Base-by-base conservation (phyloP, 768 basidiomycete genomes). In the Amanita brunnescens region DNA sequence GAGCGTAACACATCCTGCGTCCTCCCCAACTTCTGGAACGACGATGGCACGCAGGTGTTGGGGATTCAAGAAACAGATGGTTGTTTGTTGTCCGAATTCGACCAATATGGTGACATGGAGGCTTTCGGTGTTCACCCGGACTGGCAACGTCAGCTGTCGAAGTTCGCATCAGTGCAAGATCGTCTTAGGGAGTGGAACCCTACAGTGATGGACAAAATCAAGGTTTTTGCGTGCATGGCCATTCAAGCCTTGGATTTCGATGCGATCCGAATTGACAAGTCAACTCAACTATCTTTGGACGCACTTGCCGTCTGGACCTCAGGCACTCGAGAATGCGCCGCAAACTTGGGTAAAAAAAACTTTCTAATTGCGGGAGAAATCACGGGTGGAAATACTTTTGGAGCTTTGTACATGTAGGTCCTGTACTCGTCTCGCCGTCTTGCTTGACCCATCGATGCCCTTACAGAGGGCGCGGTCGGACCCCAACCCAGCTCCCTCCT, bases 71-170 rank as follows among this genome's bases (percentile, higher is more conserved):
- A 81, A 49, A 68, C 72, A 12, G 68, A 76, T 45, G 92, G 92
- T 16, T 96, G 93, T 65, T 71, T 83, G 56, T 63, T 68, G 12
- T 92, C 89, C 14, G 91, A 93, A 55, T 94, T 95, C 58, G 93
- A 96, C 67, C 92, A 95, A 54, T 96, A 87, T 58, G 93, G 93
- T 55, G 93, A 96, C 69, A 91, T 91, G 81, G 93, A 96, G 66
- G 93, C 93, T 56, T 95, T 95, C 63, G 93, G 93, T 84, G 92
- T 96, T 26, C 88, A 91, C 68, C 89, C 87, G 40, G 86, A 91
- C 69, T 92, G 83, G 87, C 80, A 95, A 62, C 92, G 93, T 76
- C 88, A 96, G 65, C 71, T 96, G 18, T 81, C 91, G 58, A 96
- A 96, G 63, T 95, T 95, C 66, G 91, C 93, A 33, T 94, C 92